phyloP scores from a whole-genome alignment of 345 rosid genomes.

The Pugionium dolabratum region DNA sequence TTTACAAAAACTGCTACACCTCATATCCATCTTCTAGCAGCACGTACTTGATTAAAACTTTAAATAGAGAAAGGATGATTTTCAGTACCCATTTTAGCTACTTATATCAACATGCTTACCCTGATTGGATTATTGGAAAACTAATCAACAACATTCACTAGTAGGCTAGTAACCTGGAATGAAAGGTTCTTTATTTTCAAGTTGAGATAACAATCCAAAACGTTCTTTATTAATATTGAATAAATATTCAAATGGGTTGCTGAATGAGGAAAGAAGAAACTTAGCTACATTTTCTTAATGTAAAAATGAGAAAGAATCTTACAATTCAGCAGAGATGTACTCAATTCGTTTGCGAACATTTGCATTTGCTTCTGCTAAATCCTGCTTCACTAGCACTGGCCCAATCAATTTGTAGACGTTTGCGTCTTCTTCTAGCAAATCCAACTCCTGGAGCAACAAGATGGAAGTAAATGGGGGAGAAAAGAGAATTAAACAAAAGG shows the following conservation, averaged over 20 bases:
- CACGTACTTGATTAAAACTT: neutral
- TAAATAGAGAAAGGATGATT: neutral
- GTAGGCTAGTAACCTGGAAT: neutral
- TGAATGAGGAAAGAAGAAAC: slow-evolving; percentile 5
- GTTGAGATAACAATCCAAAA: neutral
- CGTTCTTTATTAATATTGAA: neutral
- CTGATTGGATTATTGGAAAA: neutral
- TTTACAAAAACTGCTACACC: slow-evolving; percentile 1
- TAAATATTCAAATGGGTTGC: neutral
- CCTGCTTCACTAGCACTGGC: slow-evolving; percentile 96
- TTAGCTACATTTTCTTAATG: slow-evolving; percentile 13
- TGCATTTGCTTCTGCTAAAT: slow-evolving; percentile 95
- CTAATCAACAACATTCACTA: neutral
- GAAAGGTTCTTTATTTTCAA: neutral
- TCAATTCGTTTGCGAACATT: slow-evolving; percentile 93
- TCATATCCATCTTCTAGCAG: slow-evolving; percentile 4
- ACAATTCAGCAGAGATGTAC: slow-evolving; percentile 91
- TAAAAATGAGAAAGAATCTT: slow-evolving; percentile 28
- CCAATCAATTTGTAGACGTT: slow-evolving; percentile 94
- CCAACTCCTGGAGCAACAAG: slow-evolving; percentile 66
- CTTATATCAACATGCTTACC: neutral
- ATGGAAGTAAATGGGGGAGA: neutral
- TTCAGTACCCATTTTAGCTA: slow-evolving; percentile 5
- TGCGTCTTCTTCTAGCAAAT: slow-evolving; percentile 81
- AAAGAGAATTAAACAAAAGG: neutral